Conservation (phyloP, 306 rosid genomes). For the Datisca glomerata region DNA sequence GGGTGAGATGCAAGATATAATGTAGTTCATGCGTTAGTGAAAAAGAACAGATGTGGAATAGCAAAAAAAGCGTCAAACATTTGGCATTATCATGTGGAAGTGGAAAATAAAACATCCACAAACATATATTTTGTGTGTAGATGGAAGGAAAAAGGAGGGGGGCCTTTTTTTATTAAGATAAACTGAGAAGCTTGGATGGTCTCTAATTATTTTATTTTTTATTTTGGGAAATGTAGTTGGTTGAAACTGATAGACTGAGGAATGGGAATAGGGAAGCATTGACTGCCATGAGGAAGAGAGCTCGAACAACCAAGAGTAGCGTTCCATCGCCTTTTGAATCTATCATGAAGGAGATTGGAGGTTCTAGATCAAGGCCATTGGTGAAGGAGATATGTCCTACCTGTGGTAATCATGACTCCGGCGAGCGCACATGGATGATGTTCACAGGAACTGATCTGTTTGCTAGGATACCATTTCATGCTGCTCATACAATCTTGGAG, state of each 20-base stretch:
- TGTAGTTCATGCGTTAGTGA: too few species aligned
- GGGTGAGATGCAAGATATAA: too few species aligned
- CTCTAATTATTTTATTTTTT: too few species aligned
- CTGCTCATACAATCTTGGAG: constrained; percentile 71
- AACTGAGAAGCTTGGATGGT: too few species aligned
- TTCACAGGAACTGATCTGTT: constrained; percentile 79
- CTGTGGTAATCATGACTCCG: constrained; percentile 71
- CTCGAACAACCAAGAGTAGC: constrained; percentile 69
- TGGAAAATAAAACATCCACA: too few species aligned
- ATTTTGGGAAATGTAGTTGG: constrained; percentile 41
- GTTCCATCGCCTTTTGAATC: constrained; percentile 74
- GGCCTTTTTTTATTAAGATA: too few species aligned
- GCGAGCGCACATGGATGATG: constrained; percentile 67
- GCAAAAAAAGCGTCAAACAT: too few species aligned
- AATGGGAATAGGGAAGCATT: constrained; percentile 88
- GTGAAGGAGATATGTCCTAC: constrained; percentile 79
- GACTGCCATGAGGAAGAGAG: constrained; percentile 72
- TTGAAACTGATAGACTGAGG: constrained; percentile 78
- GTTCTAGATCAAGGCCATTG: constrained; percentile 45
- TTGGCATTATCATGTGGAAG: too few species aligned
- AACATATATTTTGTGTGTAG: too few species aligned
- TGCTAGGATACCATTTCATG: constrained; percentile 78
- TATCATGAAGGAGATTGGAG: constrained; percentile 65
- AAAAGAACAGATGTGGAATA: too few species aligned
- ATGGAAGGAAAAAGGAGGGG: too few species aligned